These are phyloP conservation scores for Debaryomyces fabryi DNA, from an alignment of 1,139 yeast genomes.

Conservation along the genomic window DNA sequence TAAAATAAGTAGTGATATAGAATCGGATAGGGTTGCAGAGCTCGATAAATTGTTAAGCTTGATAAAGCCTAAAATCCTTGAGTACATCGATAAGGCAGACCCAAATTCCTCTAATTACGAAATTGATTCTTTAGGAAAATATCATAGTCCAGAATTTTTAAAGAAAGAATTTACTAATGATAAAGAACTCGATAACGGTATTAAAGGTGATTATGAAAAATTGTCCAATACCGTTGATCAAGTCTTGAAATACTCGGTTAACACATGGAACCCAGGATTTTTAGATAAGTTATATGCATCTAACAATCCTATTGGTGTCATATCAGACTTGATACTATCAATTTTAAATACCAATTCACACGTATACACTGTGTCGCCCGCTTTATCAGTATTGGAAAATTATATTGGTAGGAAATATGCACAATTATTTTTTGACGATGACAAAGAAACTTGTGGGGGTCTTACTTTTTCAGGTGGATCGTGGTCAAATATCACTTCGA, in stretches of 20 bases:
- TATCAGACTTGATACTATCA: conserved; percentile 70
- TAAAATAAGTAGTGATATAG: conserved; percentile 25
- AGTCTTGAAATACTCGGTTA: conserved; percentile 69
- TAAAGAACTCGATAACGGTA: conserved; percentile 21
- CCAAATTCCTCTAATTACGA: conserved; percentile 30
- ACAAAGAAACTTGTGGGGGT: conserved; percentile 66
- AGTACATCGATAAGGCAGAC: conserved; percentile 40
- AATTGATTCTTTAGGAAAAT: conserved; percentile 38
- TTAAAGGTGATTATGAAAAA: conserved; percentile 21
- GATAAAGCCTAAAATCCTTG: conserved; percentile 41
- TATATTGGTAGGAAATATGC: conserved; percentile 72
- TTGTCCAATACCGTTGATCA: conserved; percentile 56
- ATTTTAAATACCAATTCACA: conserved; percentile 82
- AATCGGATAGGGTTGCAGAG: conserved; percentile 41
- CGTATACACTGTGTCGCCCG: conserved; percentile 86
- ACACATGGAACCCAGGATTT: conserved; percentile 88
- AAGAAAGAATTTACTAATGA: conserved; percentile 25
- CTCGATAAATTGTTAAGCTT: conserved; percentile 35
- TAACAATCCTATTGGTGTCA: conserved; percentile 81
- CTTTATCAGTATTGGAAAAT: conserved; percentile 74
- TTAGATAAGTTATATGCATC: conserved; percentile 84
- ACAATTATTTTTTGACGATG: conserved; percentile 52
- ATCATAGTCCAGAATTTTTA: conserved; percentile 39
- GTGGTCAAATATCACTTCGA: conserved; percentile 79
- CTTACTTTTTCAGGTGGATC: conserved; percentile 88